These are phyloP conservation scores for Colletotrichum sp. DNA, from an alignment of 2,329 filamentous ascomycete genomes.

Conservation along the genomic window DNA sequence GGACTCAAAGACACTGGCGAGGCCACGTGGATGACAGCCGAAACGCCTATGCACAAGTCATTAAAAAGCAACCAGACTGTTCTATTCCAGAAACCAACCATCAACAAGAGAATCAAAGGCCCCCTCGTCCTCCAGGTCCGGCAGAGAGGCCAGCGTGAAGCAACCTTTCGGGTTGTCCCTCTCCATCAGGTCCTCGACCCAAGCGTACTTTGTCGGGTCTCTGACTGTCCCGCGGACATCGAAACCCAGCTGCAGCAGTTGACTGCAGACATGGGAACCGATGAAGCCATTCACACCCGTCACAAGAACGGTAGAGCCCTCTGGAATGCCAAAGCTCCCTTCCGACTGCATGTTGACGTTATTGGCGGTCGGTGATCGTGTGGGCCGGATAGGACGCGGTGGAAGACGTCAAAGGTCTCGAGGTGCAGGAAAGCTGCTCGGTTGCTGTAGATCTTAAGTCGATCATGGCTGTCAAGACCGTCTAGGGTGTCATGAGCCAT, in stretches of 20 bases:
- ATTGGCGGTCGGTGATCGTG: not conserved
- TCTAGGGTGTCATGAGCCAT: not conserved
- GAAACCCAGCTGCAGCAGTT: constrained; percentile 39
- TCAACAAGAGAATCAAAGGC: constrained; percentile 31
- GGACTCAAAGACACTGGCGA: constrained; percentile 35
- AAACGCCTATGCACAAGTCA: not conserved
- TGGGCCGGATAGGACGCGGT: not conserved
- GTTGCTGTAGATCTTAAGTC: constrained; percentile 6
- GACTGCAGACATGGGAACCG: constrained; percentile 41
- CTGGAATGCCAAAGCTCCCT: not conserved
- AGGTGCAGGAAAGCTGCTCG: not conserved
- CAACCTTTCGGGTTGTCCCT: constrained; percentile 35
- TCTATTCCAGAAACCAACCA: constrained; percentile 20
- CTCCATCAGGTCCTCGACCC: constrained; percentile 31
- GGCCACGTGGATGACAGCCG: constrained; percentile 34
- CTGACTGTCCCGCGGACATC: constrained; percentile 45
- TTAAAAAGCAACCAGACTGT: not conserved
- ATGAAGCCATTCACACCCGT: constrained; percentile 50
- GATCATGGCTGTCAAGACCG: not conserved
- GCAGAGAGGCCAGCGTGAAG: constrained; percentile 33
- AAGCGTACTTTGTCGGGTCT: constrained; percentile 30
- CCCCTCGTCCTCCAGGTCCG: constrained; percentile 33
- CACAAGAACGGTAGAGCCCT: constrained; percentile 33
- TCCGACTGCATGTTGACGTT: constrained; percentile 9
- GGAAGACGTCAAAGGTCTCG: not conserved